Conservation (phyloP, 345 rosid genomes). For the Fremontodendron californicum region DNA sequence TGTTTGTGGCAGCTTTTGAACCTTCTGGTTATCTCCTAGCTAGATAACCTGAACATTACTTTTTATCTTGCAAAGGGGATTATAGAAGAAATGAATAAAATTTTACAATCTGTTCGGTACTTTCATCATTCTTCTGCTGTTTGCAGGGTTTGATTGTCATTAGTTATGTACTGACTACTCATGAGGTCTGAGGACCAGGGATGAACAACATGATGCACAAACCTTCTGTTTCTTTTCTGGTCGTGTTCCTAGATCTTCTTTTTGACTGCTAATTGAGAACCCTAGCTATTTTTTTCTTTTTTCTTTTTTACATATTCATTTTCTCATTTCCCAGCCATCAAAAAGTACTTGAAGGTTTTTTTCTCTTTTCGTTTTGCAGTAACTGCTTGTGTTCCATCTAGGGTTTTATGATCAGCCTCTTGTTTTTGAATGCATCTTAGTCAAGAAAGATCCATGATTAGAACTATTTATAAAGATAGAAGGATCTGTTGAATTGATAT, state of each 20-base stretch:
- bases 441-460: background rate
- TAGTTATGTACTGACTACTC: background rate
- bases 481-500: background rate
- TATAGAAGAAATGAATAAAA: background rate
- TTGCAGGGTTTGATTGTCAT: constrained; percentile 1
- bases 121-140: constrained; percentile 5
- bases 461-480: background rate
- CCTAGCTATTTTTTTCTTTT: background rate
- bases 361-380: background rate
- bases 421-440: background rate
- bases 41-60: constrained; percentile 2
- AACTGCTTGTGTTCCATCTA: background rate
- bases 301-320: background rate
- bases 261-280: constrained; percentile 12
- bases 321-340: background rate
- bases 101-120: background rate
- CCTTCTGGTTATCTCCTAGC: background rate
- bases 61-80: background rate
- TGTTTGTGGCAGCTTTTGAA: background rate
- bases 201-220: background rate
- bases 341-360: too few relatives aligned
- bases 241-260: background rate
- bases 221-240: background rate
- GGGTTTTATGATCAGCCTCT: constrained; percentile 1
- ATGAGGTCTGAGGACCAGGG: background rate